Base-by-base conservation (phyloP, 768 basidiomycete species). In the Termitomyces sp. region DNA sequence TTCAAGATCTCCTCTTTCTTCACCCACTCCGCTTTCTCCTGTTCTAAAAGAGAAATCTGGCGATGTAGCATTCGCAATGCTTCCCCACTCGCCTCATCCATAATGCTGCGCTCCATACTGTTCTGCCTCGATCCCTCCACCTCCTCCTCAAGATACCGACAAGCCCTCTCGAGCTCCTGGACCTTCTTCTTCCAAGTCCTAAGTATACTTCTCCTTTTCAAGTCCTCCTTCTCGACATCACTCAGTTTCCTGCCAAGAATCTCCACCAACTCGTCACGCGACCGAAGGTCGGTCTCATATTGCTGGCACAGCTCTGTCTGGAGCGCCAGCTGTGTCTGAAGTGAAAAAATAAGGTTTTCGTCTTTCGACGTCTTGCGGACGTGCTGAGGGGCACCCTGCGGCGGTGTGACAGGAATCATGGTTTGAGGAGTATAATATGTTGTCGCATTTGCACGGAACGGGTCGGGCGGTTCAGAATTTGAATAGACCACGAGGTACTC, bases 61-160 rank as follows among this genome's bases (percentile, higher is more conserved):
- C 81, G 74, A 68, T 98, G 92, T 48, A 97, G 80, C 74, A 86
- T 86, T 49, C 91, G 80, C 68, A 98, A 77, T 36, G 88, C 92
- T 72, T 87, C 86, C 2, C 88, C 82, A 61, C 89, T 91, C 1
- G 91, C 88, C 65, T 87, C 88, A 67, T 91, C 90, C 81, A 96
- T 95, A 45, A 96, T 75, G 63, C 92, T 91, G 20, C 87, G 77
- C 62, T 91, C 89, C 72, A 93, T 77, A 67, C 88, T 91, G 68
- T 92, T 91, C 66, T 91, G 86, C 45, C 94, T 81, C 47, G 89
- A 89, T 7, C 84, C 80, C 63, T 98, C 96, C 34, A 96, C 90
- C 69, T 96, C 91, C 69, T 96, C 94, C 76, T 96, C 90, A 36
- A 89, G 78, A 59, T 78, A 74, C 15, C 85, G 80, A 56, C 87